Evolutionary conservation across 371 early-diverging fungal species (phyloP).

Genomic region (Homolaphlyctis polyrhiza): DNA sequence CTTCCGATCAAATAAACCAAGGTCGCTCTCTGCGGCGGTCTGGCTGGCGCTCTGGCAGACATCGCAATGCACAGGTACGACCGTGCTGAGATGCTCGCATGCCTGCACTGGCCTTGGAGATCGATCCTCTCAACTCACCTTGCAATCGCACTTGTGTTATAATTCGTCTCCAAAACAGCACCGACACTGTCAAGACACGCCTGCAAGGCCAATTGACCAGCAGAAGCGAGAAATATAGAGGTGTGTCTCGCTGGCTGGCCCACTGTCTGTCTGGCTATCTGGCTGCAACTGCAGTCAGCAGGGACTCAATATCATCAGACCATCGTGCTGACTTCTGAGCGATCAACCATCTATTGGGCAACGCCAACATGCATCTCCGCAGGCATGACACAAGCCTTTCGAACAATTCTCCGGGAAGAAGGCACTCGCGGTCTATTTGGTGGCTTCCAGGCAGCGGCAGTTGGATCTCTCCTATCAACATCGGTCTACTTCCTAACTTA

Average conservation of each 20-base stretch:
- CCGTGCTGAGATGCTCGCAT: neutral
- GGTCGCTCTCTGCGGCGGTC: slow-evolving; percentile 63
- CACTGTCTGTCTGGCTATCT: slow-evolving; percentile 10
- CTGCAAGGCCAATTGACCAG: slow-evolving; percentile 1
- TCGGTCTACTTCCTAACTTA: slow-evolving; percentile 72
- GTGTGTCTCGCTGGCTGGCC: slow-evolving; percentile 15
- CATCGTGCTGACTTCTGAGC: slow-evolving; percentile 14
- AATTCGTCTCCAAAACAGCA: slow-evolving; percentile 6
- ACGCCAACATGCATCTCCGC: neutral
- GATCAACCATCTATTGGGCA: slow-evolving; percentile 17
- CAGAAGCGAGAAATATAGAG: neutral
- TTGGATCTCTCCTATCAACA: slow-evolving; percentile 68
- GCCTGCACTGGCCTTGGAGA: neutral
- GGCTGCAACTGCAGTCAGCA: slow-evolving; percentile 9
- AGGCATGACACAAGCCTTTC: slow-evolving; percentile 59
- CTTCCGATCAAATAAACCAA: too few relatives aligned
- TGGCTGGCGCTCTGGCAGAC: slow-evolving; percentile 70
- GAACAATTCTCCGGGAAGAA: slow-evolving; percentile 61
- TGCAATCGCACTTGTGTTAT: neutral
- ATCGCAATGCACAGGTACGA: slow-evolving; percentile 66
- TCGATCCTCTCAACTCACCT: neutral
- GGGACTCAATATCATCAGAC: neutral
- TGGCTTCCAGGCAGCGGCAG: slow-evolving; percentile 67
- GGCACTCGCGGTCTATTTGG: slow-evolving; percentile 68
- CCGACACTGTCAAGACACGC: slow-evolving; percentile 72